Evolutionary conservation across 106 monocot genomes (phyloP).

Genomic region (Acorus gramineus): DNA sequence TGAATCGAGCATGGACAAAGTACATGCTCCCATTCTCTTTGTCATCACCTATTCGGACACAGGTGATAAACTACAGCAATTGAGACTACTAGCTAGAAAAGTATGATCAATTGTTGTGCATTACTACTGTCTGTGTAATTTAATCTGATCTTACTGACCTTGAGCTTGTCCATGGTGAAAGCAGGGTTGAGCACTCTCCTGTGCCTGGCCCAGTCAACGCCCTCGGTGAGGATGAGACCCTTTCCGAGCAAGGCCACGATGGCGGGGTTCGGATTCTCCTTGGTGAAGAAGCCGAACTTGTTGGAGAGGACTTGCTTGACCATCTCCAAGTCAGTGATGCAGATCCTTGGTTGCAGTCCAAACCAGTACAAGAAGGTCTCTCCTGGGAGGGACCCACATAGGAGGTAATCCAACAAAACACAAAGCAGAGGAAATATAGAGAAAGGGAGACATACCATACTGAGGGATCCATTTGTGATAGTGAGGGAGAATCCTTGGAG

Average conservation of each 20-base stretch:
- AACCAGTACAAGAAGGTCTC: slow-evolving; percentile 4
- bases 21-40: slow-evolving; percentile 2
- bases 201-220: slow-evolving; percentile 11
- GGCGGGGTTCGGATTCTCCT: not conserved
- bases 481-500: slow-evolving; percentile 16
- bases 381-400: not conserved
- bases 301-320: slow-evolving; percentile 8
- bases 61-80: not conserved
- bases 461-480: slow-evolving; percentile 12
- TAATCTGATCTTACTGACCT: not conserved
- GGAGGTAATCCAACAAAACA: not conserved
- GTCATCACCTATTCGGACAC: not conserved
- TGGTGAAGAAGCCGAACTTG: slow-evolving; percentile 10
- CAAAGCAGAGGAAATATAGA: not conserved
- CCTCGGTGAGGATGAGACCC: slow-evolving; percentile 7
- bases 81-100: too few species aligned
- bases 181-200: slow-evolving; percentile 12
- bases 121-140: too few species aligned
- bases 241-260: not conserved
- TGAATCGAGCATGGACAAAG: slow-evolving; percentile 4
- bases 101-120: too few species aligned
- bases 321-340: slow-evolving; percentile 4
- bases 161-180: slow-evolving; percentile 16
- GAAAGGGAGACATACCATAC: slow-evolving; percentile 12
- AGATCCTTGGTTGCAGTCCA: slow-evolving; percentile 5